phyloP scores from a whole-genome alignment of 345 rosid species.

The Populus nigra region DNA sequence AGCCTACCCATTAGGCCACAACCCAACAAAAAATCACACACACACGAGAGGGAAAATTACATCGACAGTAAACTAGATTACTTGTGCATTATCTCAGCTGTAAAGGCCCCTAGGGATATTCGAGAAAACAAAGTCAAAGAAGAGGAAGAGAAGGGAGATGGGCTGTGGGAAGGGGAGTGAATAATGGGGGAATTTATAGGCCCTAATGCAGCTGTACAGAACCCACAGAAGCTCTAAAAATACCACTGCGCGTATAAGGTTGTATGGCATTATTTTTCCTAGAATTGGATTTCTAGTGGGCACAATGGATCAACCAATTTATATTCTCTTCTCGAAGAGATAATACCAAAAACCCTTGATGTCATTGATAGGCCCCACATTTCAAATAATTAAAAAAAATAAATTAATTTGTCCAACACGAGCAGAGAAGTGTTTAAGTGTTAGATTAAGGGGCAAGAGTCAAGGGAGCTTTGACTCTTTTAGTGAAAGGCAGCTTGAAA shows the following conservation, averaged over 20 bases:
- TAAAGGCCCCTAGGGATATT: neutral
- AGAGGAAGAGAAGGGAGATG: neutral
- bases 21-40: neutral
- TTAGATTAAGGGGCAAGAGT: neutral
- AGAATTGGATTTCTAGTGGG: neutral
- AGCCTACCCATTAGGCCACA: neutral
- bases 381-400: neutral
- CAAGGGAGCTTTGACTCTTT: neutral
- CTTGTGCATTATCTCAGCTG: neutral
- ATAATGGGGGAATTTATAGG: neutral
- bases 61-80: neutral
- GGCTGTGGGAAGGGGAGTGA: neutral
- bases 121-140: neutral
- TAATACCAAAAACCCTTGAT: neutral
- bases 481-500: neutral
- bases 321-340: neutral
- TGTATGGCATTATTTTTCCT: neutral
- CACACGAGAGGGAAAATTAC: neutral
- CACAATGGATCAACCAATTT: neutral
- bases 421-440: neutral
- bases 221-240: neutral
- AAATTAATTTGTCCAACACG: neutral
- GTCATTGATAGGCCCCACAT: neutral
- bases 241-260: neutral
- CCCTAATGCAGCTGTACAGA: neutral